Conservation (phyloP, 345 rosid species). For the Camelina hispida region DNA sequence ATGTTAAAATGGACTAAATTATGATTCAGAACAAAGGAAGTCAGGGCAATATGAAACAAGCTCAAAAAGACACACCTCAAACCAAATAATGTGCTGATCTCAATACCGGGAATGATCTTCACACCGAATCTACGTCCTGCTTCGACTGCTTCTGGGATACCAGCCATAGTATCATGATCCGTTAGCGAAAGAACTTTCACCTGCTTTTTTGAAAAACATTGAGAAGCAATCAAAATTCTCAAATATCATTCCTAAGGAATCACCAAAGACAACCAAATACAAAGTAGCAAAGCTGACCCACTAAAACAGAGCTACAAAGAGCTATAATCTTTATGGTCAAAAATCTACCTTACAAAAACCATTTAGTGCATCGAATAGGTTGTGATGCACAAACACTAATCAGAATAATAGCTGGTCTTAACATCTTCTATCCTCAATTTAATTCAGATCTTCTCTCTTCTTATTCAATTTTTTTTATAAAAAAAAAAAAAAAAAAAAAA, state of each 20-base stretch:
- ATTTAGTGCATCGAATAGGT: not conserved
- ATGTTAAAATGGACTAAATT: not conserved
- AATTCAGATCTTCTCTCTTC: not conserved
- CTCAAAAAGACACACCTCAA: slow-evolving; percentile 60
- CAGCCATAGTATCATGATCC: slow-evolving; percentile 92
- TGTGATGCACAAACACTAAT: not conserved
- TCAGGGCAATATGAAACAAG: not conserved
- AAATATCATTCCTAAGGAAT: not conserved
- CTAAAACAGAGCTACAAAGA: not conserved
- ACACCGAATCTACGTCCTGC: slow-evolving; percentile 75
- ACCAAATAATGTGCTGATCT: slow-evolving; percentile 87
- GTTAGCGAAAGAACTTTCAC: slow-evolving; percentile 96
- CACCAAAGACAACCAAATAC: slow-evolving; percentile 1
- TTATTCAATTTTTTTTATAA: not conserved
- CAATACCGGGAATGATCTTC: slow-evolving; percentile 92
- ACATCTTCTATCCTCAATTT: too few relatives aligned
- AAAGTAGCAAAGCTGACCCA: not conserved
- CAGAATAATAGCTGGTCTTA: not conserved
- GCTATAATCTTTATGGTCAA: not conserved
- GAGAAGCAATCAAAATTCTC: not conserved
- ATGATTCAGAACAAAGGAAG: not conserved
- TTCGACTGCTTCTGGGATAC: slow-evolving; percentile 88
- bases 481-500: not conserved
- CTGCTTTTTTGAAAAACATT: slow-evolving; percentile 54
- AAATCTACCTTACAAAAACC: too few relatives aligned